Conservation (phyloP, 2,329 filamentous ascomycete species). For the Drechslerella coelobrocha region DNA sequence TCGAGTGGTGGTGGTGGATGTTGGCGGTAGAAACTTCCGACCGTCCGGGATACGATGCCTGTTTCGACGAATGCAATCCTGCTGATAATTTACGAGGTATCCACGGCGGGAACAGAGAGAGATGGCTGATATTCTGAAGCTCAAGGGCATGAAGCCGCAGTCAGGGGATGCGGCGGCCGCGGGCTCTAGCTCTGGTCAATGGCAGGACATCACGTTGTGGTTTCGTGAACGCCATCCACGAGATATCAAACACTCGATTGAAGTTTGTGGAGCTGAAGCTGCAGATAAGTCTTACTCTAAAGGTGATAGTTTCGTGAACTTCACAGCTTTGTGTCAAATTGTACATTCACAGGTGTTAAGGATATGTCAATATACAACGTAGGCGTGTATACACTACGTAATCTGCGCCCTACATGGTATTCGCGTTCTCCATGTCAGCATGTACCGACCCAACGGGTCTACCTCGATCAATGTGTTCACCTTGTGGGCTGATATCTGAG, state of each 20-base stretch:
- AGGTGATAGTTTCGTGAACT: not conserved
- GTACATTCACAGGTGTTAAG: not conserved
- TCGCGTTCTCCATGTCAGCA: not conserved
- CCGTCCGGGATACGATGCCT: conserved; percentile 2
- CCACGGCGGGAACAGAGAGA: too few relatives aligned
- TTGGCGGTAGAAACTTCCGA: conserved; percentile 34
- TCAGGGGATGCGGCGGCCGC: too few relatives aligned
- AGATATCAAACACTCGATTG: not conserved
- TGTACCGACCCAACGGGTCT: not conserved
- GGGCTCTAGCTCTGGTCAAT: too few relatives aligned
- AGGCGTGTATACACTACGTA: not conserved
- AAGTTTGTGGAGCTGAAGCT: not conserved
- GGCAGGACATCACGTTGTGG: not conserved
- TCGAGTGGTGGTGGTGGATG: not conserved
- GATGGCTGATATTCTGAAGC: too few relatives aligned
- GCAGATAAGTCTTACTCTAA: not conserved
- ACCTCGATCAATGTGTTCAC: conserved; percentile 13
- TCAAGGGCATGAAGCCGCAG: too few relatives aligned
- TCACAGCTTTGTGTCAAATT: not conserved
- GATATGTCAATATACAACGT: not conserved
- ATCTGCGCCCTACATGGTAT: not conserved
- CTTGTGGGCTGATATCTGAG: conserved; percentile 2
- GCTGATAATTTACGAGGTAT: conserved; percentile 2
- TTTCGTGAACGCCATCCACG: not conserved
- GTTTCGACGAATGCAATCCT: not conserved